A percentile compares a stretch with the other conserved stretches of the same genome.
Conservation (phyloP, 805 yeast species). For the Kuraishia cidri region DNA sequence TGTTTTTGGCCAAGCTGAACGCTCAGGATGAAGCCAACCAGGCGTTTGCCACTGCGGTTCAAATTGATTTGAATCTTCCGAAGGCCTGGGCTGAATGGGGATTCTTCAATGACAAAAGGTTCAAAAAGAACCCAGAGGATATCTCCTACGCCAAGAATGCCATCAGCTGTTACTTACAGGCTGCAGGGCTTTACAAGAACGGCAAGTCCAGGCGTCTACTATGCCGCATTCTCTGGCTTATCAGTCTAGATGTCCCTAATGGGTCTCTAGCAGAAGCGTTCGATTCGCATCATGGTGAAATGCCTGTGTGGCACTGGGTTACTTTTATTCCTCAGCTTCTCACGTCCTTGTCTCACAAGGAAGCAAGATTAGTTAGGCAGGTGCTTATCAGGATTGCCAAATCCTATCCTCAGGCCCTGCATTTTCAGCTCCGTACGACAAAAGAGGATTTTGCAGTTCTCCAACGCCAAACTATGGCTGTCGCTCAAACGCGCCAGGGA, state of each 20-base stretch:
- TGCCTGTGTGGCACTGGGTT: constrained; percentile 99
- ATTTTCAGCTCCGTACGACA: constrained; percentile 91
- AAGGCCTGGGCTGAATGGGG: constrained; percentile 99
- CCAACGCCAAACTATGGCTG: constrained; percentile 55
- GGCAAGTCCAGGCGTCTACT: constrained; percentile 82
- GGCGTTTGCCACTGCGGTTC: constrained; percentile 97
- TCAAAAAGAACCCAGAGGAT: constrained; percentile 76
- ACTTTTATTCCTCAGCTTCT: constrained; percentile 92
- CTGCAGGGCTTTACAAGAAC: constrained; percentile 92
- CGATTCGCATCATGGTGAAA: constrained; percentile 88
- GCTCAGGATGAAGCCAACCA: constrained; percentile 94
- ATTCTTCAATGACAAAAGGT: constrained; percentile 79
- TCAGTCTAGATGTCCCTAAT: constrained; percentile 78
- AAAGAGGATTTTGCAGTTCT: constrained; percentile 87
- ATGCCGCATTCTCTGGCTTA: constrained; percentile 88
- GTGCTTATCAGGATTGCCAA: constrained; percentile 89
- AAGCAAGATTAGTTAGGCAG: constrained; percentile 82
- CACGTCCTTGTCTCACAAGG: constrained; percentile 83
- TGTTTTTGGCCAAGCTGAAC: constrained; percentile 88
- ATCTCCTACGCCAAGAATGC: constrained; percentile 88
- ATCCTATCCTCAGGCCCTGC: constrained; percentile 94
- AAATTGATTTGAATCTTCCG: constrained; percentile 85
- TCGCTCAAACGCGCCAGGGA: neutral
- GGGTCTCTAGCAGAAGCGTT: constrained; percentile 82
- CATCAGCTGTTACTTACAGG: constrained; percentile 91